These are phyloP conservation scores for Aspergillus neotritici DNA, from an alignment of 2,329 filamentous ascomycete species.

Conservation along the genomic window DNA sequence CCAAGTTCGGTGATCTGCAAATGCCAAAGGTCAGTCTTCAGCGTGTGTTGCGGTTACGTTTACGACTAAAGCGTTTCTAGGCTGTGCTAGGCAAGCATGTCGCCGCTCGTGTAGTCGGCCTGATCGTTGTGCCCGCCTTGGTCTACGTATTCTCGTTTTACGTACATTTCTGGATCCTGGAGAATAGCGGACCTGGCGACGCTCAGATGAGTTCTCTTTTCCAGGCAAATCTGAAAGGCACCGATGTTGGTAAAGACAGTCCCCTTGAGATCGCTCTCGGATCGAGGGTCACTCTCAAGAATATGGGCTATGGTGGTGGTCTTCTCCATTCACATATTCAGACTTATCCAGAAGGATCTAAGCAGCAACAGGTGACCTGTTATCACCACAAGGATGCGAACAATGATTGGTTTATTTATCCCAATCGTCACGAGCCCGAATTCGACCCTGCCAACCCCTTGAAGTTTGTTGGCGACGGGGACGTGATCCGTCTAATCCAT, in stretches of 20 bases:
- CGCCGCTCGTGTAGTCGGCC: constrained; percentile 69
- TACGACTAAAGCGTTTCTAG: constrained; percentile 39
- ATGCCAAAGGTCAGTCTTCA: constrained; percentile 67
- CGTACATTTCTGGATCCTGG: constrained; percentile 86
- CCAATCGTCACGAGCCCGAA: constrained; percentile 70
- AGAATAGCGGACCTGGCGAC: constrained; percentile 90
- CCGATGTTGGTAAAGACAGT: constrained; percentile 88
- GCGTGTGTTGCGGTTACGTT: not conserved
- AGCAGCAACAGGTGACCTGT: constrained; percentile 95
- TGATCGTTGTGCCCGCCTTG: constrained; percentile 81
- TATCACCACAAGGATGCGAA: constrained; percentile 99
- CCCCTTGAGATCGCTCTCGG: constrained; percentile 87
- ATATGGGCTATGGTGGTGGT: constrained; percentile 98
- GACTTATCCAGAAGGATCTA: constrained; percentile 88
- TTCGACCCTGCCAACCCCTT: constrained; percentile 68
- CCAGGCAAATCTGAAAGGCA: constrained; percentile 91
- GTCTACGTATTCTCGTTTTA: constrained; percentile 97
- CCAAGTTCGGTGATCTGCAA: constrained; percentile 90
- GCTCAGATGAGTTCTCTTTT: constrained; percentile 99
- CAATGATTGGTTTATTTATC: constrained; percentile 99
- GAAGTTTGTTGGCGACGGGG: constrained; percentile 69
- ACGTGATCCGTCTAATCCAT: constrained; percentile 80
- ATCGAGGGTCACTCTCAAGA: constrained; percentile 89
- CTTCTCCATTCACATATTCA: constrained; percentile 94
- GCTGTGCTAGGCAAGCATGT: constrained; percentile 69